Percentiles rank a stretch among this genome's conserved stretches.
Evolutionary conservation across 208 protist genomes (phyloP).

Genomic region (Wallacemonas sp.): DNA sequence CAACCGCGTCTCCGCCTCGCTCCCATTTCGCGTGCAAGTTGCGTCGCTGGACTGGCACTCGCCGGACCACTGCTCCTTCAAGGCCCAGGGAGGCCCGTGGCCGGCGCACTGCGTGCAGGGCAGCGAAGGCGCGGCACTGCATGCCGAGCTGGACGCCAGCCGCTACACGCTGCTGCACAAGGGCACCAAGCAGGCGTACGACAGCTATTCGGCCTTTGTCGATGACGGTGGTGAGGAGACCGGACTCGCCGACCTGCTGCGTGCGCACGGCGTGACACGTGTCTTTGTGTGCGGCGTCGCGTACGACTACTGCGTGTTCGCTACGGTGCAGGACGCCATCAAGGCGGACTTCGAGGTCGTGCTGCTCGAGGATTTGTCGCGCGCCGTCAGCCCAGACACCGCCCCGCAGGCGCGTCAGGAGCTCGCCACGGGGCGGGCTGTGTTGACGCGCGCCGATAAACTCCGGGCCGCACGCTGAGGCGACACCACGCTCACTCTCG

Average conservation of each 20-base stretch:
- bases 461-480: too few relatives aligned
- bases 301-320: constrained; percentile 69
- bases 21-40: constrained; percentile 44
- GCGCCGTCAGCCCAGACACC: constrained; percentile 28
- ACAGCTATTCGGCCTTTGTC: constrained; percentile 73
- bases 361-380: constrained; percentile 54
- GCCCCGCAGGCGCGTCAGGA: constrained; percentile 1
- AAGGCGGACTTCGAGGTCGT: constrained; percentile 45
- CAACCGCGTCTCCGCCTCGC: constrained; percentile 29
- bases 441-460: not conserved
- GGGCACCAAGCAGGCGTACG: constrained; percentile 24
- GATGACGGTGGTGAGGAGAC: constrained; percentile 40
- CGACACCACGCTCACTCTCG: too few relatives aligned
- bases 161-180: constrained; percentile 43
- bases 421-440: constrained; percentile 13
- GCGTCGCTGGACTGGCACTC: constrained; percentile 76
- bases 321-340: constrained; percentile 54
- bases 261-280: constrained; percentile 35
- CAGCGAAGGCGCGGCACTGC: constrained; percentile 42
- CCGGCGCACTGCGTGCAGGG: constrained; percentile 60
- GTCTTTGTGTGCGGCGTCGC: constrained; percentile 76
- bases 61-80: constrained; percentile 60
- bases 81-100: constrained; percentile 45
- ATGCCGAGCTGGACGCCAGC: constrained; percentile 26
- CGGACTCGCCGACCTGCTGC: constrained; percentile 47